Conservation (phyloP, 768 basidiomycete genomes). For the Astraeus odoratus region DNA sequence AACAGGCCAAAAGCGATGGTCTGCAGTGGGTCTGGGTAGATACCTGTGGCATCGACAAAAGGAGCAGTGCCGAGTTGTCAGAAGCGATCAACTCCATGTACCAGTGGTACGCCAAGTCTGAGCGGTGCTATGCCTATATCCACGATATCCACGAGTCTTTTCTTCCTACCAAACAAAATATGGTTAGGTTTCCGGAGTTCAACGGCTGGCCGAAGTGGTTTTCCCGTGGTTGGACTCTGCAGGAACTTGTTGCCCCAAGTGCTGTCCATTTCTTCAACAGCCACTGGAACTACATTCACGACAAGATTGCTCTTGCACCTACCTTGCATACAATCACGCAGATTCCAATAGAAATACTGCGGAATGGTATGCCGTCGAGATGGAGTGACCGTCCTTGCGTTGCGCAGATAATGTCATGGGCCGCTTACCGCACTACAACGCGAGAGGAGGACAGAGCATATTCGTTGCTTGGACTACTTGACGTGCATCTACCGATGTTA, state of each 20-base stretch:
- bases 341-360: conserved; percentile 4
- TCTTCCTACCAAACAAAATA: not conserved
- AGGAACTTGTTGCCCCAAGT: conserved; percentile 13
- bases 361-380: not conserved
- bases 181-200: not conserved
- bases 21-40: conserved; percentile 11
- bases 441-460: conserved; percentile 12
- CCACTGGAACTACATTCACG: conserved; percentile 6
- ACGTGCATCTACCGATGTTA: no score
- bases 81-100: conserved; percentile 18
- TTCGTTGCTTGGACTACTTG: no score
- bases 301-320: not conserved
- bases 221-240: conserved; percentile 10
- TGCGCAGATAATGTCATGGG: conserved; percentile 12
- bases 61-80: conserved; percentile 16
- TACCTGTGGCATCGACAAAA: conserved; percentile 16
- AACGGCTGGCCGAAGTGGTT: conserved; percentile 10
- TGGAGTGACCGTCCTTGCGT: conserved; percentile 1
- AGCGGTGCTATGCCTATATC: conserved; percentile 15
- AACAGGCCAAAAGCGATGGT: conserved; percentile 1
- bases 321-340: not conserved
- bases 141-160: conserved; percentile 1
- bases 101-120: conserved; percentile 12
- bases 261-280: conserved; percentile 10
- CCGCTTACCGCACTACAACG: conserved; percentile 11